Evolutionary conservation across 1,284 basidiomycete species (phyloP).

Genomic region (Cryptococcus sp.): DNA sequence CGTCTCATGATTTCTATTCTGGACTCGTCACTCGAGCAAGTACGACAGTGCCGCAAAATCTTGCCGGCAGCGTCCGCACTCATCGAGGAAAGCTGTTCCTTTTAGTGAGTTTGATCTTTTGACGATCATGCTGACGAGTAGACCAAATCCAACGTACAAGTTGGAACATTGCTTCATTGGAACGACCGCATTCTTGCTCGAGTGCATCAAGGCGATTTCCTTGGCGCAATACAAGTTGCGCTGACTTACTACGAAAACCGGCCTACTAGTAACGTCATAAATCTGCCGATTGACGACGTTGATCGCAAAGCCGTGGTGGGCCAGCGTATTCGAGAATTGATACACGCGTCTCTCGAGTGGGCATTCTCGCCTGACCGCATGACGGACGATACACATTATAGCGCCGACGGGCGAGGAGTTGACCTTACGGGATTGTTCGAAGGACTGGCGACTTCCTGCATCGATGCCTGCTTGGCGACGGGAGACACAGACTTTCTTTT

Average conservation of each 20-base stretch:
- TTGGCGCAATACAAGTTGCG: constrained; percentile 84
- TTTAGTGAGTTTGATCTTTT: constrained; percentile 63
- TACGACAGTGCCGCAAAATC: constrained; percentile 19
- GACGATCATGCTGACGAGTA: constrained; percentile 19
- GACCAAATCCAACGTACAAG: constrained; percentile 63
- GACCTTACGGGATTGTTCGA: constrained; percentile 90
- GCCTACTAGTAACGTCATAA: constrained; percentile 82
- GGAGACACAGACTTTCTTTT: constrained; percentile 83
- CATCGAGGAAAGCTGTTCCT: constrained; percentile 92
- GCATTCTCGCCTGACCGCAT: constrained; percentile 93
- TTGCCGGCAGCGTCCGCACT: constrained; percentile 72
- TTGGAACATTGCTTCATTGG: constrained; percentile 90
- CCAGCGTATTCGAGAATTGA: constrained; percentile 74
- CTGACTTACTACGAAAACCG: constrained; percentile 80
- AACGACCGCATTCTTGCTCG: constrained; percentile 85
- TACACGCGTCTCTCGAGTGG: constrained; percentile 84
- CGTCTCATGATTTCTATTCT: constrained; percentile 42
- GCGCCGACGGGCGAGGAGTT: constrained; percentile 81
- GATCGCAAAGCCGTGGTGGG: constrained; percentile 70
- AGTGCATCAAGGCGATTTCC: constrained; percentile 83
- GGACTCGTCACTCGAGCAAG: not conserved
- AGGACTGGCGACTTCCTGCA: constrained; percentile 77
- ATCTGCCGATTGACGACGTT: constrained; percentile 69
- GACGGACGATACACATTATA: constrained; percentile 81
- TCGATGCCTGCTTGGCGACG: constrained; percentile 78